Conservation (phyloP, 768 basidiomycete genomes). For the Calocera viscosa region DNA sequence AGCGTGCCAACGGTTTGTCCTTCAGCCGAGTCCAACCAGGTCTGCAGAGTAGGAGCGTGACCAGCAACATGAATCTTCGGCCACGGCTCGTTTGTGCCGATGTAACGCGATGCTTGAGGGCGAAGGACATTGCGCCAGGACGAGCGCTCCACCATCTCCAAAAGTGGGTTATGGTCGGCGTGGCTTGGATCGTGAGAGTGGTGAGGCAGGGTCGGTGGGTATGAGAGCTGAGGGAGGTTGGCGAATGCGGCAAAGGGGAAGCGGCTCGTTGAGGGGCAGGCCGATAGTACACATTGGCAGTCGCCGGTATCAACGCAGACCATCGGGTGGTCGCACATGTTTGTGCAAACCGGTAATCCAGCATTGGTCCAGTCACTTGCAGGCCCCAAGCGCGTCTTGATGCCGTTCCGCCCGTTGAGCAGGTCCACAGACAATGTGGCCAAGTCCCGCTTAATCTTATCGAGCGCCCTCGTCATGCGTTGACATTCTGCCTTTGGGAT, state of each 20-base stretch:
- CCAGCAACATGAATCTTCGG: slow-evolving; percentile 25
- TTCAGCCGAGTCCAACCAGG: slow-evolving; percentile 19
- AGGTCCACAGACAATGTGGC: slow-evolving; percentile 9
- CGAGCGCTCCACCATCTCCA: slow-evolving; percentile 17
- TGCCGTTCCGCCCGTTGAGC: slow-evolving; percentile 4
- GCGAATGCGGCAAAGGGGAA: slow-evolving; percentile 20
- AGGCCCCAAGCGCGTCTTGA: neutral
- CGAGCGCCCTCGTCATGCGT: slow-evolving; percentile 6
- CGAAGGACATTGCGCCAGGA: slow-evolving; percentile 24
- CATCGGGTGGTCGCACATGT: slow-evolving; percentile 25
- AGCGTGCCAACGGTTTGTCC: slow-evolving; percentile 22
- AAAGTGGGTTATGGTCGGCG: neutral
- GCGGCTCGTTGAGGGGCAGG: slow-evolving; percentile 21
- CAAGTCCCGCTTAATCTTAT: slow-evolving; percentile 12
- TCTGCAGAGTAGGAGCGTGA: slow-evolving; percentile 19
- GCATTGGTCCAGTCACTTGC: slow-evolving; percentile 21
- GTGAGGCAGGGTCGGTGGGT: neutral
- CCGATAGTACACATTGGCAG: slow-evolving; percentile 26
- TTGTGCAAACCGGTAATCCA: slow-evolving; percentile 25
- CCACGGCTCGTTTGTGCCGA: slow-evolving; percentile 20
- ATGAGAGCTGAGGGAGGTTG: slow-evolving; percentile 12
- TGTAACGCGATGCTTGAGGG: slow-evolving; percentile 20
- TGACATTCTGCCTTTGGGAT: slow-evolving; percentile 12
- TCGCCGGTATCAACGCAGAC: slow-evolving; percentile 27
- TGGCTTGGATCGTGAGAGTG: neutral